Conservation (phyloP, 2,329 filamentous ascomycete species). For the Ophiostoma pallidulum region DNA sequence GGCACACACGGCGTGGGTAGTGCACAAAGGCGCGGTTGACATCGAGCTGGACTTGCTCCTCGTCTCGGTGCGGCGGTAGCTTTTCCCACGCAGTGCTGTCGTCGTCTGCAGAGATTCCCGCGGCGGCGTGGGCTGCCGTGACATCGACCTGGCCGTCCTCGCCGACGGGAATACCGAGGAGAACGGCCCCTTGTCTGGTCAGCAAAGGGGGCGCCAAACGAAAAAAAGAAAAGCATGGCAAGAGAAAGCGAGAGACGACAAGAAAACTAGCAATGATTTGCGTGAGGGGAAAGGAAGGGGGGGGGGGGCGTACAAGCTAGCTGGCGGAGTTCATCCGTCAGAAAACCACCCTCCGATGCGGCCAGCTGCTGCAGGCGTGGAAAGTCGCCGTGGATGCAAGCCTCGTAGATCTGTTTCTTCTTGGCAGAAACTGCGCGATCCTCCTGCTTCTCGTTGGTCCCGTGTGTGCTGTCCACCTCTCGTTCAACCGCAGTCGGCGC, state of each 20-base stretch:
- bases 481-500: too few species aligned
- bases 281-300: too few species aligned
- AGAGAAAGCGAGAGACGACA: background rate
- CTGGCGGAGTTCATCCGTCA: slow-evolving; percentile 58
- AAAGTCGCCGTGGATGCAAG: slow-evolving; percentile 51
- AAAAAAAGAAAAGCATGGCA: background rate
- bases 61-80: slow-evolving; percentile 72
- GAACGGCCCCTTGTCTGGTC: slow-evolving; percentile 46
- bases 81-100: slow-evolving; percentile 40
- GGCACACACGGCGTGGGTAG: slow-evolving; percentile 52
- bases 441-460: background rate
- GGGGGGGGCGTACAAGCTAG: slow-evolving; percentile 78
- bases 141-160: slow-evolving; percentile 4
- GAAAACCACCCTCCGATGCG: slow-evolving; percentile 54
- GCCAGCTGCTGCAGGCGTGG: slow-evolving; percentile 48
- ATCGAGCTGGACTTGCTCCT: slow-evolving; percentile 84
- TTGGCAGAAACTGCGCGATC: slow-evolving; percentile 22
- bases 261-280: slow-evolving; percentile 22
- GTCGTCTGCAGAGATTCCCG: slow-evolving; percentile 13
- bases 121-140: slow-evolving; percentile 13
- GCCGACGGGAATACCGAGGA: slow-evolving; percentile 34
- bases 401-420: slow-evolving; percentile 42
- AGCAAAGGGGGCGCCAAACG: too few species aligned
- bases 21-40: slow-evolving; percentile 96
- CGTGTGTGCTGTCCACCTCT: too few species aligned